A percentile compares a stretch with the other conserved stretches of the same genome.
Evolutionary conservation across 805 yeast species (phyloP).

Genomic region (Peterozyma toletana): DNA sequence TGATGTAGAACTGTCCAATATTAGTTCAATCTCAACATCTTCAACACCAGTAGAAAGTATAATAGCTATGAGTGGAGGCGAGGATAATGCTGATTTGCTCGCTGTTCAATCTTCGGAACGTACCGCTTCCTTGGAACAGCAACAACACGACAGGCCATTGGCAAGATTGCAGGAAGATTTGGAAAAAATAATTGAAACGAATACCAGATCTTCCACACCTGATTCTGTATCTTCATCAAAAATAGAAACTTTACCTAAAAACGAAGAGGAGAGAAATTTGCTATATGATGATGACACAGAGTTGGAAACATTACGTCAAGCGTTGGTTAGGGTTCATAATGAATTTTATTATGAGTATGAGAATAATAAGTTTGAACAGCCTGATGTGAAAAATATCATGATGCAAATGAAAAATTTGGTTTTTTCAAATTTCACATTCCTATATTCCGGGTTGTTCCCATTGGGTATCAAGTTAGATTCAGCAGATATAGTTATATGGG

Average conservation of each 20-base stretch:
- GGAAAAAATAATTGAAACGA: slow-evolving; percentile 37
- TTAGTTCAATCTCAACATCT: slow-evolving; percentile 5
- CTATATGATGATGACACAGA: slow-evolving; percentile 80
- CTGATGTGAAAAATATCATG: slow-evolving; percentile 65
- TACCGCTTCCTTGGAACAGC: slow-evolving; percentile 67
- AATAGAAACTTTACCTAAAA: slow-evolving; percentile 5
- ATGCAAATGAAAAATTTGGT: slow-evolving; percentile 68
- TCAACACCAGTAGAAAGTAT: slow-evolving; percentile 43
- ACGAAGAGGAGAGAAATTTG: slow-evolving; percentile 35
- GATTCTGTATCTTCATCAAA: not conserved
- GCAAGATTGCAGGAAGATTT: slow-evolving; percentile 76
- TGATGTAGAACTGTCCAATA: not conserved
- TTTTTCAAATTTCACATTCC: slow-evolving; percentile 58
- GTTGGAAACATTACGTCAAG: slow-evolving; percentile 52
- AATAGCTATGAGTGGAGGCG: slow-evolving; percentile 42
- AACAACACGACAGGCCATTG: slow-evolving; percentile 75
- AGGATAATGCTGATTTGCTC: slow-evolving; percentile 38
- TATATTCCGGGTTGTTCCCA: slow-evolving; percentile 88
- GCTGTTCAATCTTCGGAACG: slow-evolving; percentile 55
- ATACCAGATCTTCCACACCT: not conserved
- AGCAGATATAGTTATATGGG: slow-evolving; percentile 91
- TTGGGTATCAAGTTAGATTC: slow-evolving; percentile 62
- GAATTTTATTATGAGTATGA: slow-evolving; percentile 53
- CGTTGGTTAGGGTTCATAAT: slow-evolving; percentile 56
- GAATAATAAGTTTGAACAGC: slow-evolving; percentile 22